Conservation (phyloP, 2,329 filamentous ascomycete species). For the Pseudogymnoascus sp. region DNA sequence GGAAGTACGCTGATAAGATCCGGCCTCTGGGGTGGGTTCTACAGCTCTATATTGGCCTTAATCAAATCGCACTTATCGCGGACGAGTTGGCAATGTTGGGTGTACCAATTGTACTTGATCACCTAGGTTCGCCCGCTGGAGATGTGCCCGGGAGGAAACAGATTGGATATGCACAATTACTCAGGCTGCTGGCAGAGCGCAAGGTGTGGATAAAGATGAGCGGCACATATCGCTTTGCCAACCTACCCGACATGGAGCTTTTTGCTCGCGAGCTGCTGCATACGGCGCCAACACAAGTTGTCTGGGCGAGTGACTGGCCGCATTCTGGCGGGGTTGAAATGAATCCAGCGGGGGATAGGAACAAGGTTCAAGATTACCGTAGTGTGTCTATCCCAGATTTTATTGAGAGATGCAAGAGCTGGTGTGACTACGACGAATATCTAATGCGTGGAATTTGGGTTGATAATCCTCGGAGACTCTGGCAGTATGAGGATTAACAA, state of each 20-base stretch:
- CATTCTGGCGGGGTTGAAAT: constrained; percentile 21
- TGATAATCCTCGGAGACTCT: constrained; percentile 21
- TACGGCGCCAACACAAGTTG: constrained; percentile 20
- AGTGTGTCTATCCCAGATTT: constrained; percentile 15
- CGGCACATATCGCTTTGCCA: constrained; percentile 23
- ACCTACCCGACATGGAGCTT: constrained; percentile 18
- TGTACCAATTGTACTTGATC: constrained; percentile 24
- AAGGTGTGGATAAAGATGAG: constrained; percentile 25
- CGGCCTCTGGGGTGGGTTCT: constrained; percentile 26
- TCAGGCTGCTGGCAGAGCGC: constrained; percentile 17
- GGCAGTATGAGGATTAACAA: constrained; percentile 16
- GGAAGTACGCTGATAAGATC: constrained; percentile 22
- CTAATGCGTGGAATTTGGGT: constrained; percentile 21
- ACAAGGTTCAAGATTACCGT: constrained; percentile 19
- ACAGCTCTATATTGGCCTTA: constrained; percentile 27
- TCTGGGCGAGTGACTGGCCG: constrained; percentile 23
- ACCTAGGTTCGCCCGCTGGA: constrained; percentile 21
- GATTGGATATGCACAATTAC: constrained; percentile 19
- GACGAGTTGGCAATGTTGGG: constrained; percentile 22
- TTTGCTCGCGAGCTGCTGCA: constrained; percentile 20
- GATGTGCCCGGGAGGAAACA: constrained; percentile 6
- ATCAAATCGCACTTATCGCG: constrained; percentile 21
- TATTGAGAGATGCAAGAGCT: constrained; percentile 14
- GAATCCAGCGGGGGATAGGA: constrained; percentile 20
- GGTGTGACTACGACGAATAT: constrained; percentile 16